phyloP scores from a whole-genome alignment of 768 basidiomycete species.

The Phaffia tasmanica region DNA sequence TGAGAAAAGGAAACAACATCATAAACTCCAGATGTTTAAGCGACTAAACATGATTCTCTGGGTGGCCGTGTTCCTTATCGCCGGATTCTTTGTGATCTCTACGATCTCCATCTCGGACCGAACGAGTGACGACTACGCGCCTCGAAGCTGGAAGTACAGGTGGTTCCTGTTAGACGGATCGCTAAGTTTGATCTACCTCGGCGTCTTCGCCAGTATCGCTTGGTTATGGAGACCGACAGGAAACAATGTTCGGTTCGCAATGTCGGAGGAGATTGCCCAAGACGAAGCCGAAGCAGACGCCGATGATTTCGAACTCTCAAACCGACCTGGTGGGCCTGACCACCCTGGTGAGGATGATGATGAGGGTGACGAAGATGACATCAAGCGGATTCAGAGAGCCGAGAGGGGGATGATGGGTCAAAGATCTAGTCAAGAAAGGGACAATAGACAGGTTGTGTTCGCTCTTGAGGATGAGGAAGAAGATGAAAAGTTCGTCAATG shows the following conservation, averaged over 20 bases:
- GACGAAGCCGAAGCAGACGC: constrained; percentile 84
- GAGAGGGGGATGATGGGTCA: constrained; percentile 4
- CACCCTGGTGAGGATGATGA: constrained; percentile 21
- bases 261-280: constrained; percentile 94
- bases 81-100: constrained; percentile 84
- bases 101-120: constrained; percentile 83
- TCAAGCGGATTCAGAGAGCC: background rate
- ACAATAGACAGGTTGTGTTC: constrained; percentile 69
- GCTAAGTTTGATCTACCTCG: constrained; percentile 75
- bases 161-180: constrained; percentile 98
- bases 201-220: constrained; percentile 65
- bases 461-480: constrained; percentile 80
- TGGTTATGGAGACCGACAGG: constrained; percentile 89
- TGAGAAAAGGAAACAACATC: constrained; percentile 53
- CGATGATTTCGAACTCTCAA: constrained; percentile 27
- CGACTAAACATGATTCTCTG: constrained; percentile 65
- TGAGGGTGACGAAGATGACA: constrained; percentile 2
- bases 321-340: constrained; percentile 8
- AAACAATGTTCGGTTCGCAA: constrained; percentile 51
- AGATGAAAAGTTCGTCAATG: constrained; percentile 32
- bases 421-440: constrained; percentile 20
- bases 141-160: constrained; percentile 47
- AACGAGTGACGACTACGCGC: constrained; percentile 84
- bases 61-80: constrained; percentile 65
- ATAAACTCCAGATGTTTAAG: constrained; percentile 29